Base-by-base conservation (phyloP, 2,329 filamentous ascomycete species). In the Onygena corvina region DNA sequence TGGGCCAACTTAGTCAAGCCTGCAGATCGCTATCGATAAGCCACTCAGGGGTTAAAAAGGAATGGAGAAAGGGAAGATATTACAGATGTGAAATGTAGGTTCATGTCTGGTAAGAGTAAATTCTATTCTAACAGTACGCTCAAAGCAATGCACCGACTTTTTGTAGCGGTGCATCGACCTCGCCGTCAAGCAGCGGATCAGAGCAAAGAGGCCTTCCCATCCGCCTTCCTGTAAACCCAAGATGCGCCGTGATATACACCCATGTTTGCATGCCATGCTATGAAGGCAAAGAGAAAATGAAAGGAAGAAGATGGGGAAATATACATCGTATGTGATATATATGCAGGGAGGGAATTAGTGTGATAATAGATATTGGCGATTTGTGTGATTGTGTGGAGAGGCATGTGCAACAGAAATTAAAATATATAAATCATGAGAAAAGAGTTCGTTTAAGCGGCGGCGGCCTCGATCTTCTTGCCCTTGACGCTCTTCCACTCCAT, bases 401-500 rank as follows among this genome's bases (percentile, higher is more conserved):
- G n/a, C n/a, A n/a, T n/a, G n/a, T n/a, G n/a, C n/a, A n/a, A n/a
- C n/a, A n/a, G n/a, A n/a, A n/a, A n/a, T n/a, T n/a, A 40, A 5
- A 27, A 49, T 11, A 16, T 27, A 40, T 36, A 45, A 30, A 21
- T 7, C n/a, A n/a, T 16, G 8, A 35, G 27, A 33, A 18, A 38
- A 36, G 23, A 20, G n/a, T 4, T 11, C 9, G 23, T 48, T 44
- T 49, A 53, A 14, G 34, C 51, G 9, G 49, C 51, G 14, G 11
- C 49, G 6, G 51, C 14, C 8, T 53, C 45, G 2, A 53, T 38
- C 9, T 53, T 49, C 47, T 53, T 53, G 5, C 50, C 50, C 35
- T 53, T 53, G 34, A 53, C 52, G 21, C 49, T 53, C 46, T 45
- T 49, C 80, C 80, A 85, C 65, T 84, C 76, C 56, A 84, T 73